These are phyloP conservation scores for Beauveria rudraprayagi DNA, from an alignment of 2,329 filamentous ascomycete genomes.

Conservation along the genomic window DNA sequence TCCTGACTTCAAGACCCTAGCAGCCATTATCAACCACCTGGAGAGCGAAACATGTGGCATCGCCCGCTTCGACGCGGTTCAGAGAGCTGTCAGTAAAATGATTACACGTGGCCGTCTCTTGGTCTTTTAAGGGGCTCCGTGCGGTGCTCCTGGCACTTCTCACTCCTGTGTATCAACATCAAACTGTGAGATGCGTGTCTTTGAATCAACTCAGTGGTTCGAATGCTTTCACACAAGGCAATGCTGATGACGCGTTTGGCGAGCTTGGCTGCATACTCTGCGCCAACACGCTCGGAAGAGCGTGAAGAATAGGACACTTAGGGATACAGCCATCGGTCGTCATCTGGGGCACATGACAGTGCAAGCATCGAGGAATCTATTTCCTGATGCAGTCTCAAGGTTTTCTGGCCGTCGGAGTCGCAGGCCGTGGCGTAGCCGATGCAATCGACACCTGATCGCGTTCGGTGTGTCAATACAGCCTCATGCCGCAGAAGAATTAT, in stretches of 20 bases:
- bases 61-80: conserved; percentile 29
- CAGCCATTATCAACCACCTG: conserved; percentile 32
- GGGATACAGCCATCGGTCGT: conserved; percentile 13
- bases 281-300: conserved; percentile 27
- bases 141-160: too few species aligned
- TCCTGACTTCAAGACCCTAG: conserved; percentile 31
- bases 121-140: too few species aligned
- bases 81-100: conserved; percentile 19
- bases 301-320: conserved; percentile 19
- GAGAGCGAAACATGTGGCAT: conserved; percentile 35
- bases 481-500: conserved; percentile 38
- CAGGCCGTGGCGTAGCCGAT: conserved; percentile 10
- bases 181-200: too few species aligned
- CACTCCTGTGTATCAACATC: too few species aligned
- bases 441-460: conserved; percentile 15
- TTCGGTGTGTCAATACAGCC: conserved; percentile 29
- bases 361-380: conserved; percentile 21
- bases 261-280: conserved; percentile 18
- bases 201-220: too few species aligned
- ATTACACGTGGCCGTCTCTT: conserved; percentile 31
- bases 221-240: too few species aligned
- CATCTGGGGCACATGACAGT: conserved; percentile 21
- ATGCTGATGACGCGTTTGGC: background rate
- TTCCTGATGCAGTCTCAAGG: conserved; percentile 26
- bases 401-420: conserved; percentile 22